Evolutionary conservation across 768 basidiomycete species (phyloP).

Genomic region (Rhizopogon vinicolor): DNA sequence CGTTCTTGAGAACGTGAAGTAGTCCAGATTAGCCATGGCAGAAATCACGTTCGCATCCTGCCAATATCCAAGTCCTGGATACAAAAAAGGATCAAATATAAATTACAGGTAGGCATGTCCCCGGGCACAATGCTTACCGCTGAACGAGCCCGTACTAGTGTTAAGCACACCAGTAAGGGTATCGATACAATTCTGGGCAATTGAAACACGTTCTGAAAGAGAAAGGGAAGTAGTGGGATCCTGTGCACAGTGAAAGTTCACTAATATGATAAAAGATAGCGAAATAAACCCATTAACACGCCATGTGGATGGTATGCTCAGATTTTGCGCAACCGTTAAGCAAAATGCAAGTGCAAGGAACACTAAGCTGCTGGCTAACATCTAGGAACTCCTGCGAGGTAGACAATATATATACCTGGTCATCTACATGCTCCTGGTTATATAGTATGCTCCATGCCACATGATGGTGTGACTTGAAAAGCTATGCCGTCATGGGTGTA

Average conservation of each 20-base stretch:
- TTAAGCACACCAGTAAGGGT: slow-evolving; percentile 34
- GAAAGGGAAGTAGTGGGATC: slow-evolving; percentile 37
- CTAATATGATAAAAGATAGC: neutral
- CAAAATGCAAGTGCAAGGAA: neutral
- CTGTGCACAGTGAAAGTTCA: slow-evolving; percentile 16
- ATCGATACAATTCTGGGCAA: slow-evolving; percentile 39
- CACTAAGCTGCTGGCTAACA: neutral
- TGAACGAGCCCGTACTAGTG: slow-evolving; percentile 36
- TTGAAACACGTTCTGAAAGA: slow-evolving; percentile 33
- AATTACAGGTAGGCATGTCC: neutral
- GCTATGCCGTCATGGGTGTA: neutral
- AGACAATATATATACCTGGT: neutral
- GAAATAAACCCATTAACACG: slow-evolving; percentile 27
- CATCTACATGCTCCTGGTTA: neutral
- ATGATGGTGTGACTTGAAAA: too few relatives aligned
- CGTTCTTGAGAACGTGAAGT: neutral
- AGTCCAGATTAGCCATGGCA: slow-evolving; percentile 36
- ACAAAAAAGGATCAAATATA: neutral
- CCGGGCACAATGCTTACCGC: slow-evolving; percentile 24
- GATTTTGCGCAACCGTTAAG: slow-evolving; percentile 30
- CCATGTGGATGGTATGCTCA: slow-evolving; percentile 40
- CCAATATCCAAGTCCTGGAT: slow-evolving; percentile 46
- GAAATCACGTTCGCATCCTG: slow-evolving; percentile 49
- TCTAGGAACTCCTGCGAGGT: neutral
- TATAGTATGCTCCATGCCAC: too few relatives aligned